Base-by-base conservation (phyloP, 1,139 yeast species). In the Pichia sp. region DNA sequence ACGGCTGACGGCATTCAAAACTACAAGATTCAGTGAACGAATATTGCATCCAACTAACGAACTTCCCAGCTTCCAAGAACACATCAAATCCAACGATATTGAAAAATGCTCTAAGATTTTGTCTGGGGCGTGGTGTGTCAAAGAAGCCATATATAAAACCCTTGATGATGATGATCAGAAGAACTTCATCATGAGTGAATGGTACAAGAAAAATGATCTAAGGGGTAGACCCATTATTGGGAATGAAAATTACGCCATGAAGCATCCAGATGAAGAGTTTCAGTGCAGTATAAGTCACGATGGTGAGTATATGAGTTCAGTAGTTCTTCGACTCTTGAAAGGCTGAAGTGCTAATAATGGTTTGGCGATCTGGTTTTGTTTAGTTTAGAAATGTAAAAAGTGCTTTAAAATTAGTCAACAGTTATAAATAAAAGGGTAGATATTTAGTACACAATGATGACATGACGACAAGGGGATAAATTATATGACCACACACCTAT, bases 71-170 rank as follows among this genome's bases (percentile, higher is more conserved):
- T 70, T 72, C 40, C 34, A 51, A 4, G 33, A 46, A 14, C 38
- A 51, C 10, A 22, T 17, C 9, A 16, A 35, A 0, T 22, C 34
- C 0, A 32, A 48, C 7, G 51, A 62, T 12, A 22, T 50, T 1
- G 53, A 54, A 0, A 50, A 51, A 17, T 56, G 62, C 30, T 59
- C 60, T 6, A 48, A 51, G 27, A 52, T 65, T 12, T 53, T 83
- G 17, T 73, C 87, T 1, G 40, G 35, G 11, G 46, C 69, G 10
- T 83, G 94, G 93, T 81, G 88, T 8, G 63, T 73, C 20, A 84
- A 83, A 49, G 94, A 83, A 50, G 91, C 94, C 0, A 53, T 81
- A 6, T 83, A 64, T 57, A 83, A 83, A 54, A 66, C 81, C 0
- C 57, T 84, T 39, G 73, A 68, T 31, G 41, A 53, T 0, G 45